phyloP scores from a whole-genome alignment of 305 asterid species.

The Fraxinus ornus region DNA sequence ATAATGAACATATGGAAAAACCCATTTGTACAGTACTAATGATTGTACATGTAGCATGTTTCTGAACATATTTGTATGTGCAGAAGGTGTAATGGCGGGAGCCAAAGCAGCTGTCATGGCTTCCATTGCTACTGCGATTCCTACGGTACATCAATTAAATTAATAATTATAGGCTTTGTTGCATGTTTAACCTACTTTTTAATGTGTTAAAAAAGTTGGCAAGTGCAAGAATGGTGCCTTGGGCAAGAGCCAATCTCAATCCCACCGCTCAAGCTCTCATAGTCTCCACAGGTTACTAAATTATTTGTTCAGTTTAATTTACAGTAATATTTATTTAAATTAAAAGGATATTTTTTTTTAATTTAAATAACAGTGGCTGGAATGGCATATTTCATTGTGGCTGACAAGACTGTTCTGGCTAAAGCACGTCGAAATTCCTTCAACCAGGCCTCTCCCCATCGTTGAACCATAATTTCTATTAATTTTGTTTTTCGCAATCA shows the following conservation, averaged over 20 bases:
- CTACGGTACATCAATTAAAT: conserved; percentile 48
- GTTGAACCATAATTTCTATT: neutral
- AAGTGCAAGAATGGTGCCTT: conserved; percentile 71
- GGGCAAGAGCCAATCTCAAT: conserved; percentile 79
- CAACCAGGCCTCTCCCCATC: conserved; percentile 4
- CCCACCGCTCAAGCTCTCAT: conserved; percentile 90
- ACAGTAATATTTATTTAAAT: neutral
- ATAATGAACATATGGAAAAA: neutral
- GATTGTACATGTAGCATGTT: too few species aligned
- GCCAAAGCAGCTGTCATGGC: conserved; percentile 82
- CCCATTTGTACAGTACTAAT: too few species aligned
- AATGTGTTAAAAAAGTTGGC: conserved; percentile 44
- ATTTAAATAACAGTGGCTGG: conserved; percentile 50
- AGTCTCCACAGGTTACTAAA: conserved; percentile 57
- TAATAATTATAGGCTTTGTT: neutral
- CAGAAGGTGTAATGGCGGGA: conserved; percentile 84
- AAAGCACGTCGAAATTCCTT: conserved; percentile 72
- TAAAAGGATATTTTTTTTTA: neutral
- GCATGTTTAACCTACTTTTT: neutral
- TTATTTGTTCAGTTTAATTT: neutral
- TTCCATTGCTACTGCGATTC: conserved; percentile 72
- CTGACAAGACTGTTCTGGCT: conserved; percentile 80
- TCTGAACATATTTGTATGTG: conserved; percentile 10
- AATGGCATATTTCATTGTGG: conserved; percentile 83
- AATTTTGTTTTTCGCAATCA: neutral